A percentile compares a stretch with the other conserved stretches of the same genome.
These are phyloP conservation scores for Macrophomina tecta DNA, from an alignment of 2,329 filamentous ascomycete genomes.

Conservation along the genomic window DNA sequence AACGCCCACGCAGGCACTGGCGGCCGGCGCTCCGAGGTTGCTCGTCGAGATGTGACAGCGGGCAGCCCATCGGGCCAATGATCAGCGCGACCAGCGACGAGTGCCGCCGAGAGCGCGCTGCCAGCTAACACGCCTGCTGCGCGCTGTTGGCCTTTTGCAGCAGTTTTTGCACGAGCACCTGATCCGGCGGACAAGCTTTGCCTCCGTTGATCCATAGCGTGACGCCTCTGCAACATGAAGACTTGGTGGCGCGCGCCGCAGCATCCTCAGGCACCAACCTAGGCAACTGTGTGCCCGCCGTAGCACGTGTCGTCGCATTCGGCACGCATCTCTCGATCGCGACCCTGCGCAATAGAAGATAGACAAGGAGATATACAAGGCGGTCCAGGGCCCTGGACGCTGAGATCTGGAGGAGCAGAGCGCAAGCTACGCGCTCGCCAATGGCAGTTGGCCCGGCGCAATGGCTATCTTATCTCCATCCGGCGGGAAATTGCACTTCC, in stretches of 20 bases:
- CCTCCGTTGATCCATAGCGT: slow-evolving; percentile 16
- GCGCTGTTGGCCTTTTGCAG: not conserved
- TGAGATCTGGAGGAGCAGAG: not conserved
- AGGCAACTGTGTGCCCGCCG: not conserved
- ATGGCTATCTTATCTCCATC: slow-evolving; percentile 11
- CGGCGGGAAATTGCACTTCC: slow-evolving; percentile 17
- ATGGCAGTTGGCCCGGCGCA: not conserved
- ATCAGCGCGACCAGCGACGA: slow-evolving; percentile 13
- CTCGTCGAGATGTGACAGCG: not conserved
- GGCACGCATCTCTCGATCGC: not conserved
- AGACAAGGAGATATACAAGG: slow-evolving; percentile 9
- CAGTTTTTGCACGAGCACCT: slow-evolving; percentile 13
- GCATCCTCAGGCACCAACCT: not conserved
- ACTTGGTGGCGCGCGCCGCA: slow-evolving; percentile 3
- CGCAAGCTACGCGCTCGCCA: not conserved
- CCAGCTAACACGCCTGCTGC: not conserved
- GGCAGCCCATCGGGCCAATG: slow-evolving; percentile 13
- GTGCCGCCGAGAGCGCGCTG: slow-evolving; percentile 17
- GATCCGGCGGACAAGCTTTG: slow-evolving; percentile 18
- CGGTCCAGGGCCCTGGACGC: not conserved
- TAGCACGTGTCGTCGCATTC: not conserved
- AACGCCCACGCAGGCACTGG: slow-evolving; percentile 4
- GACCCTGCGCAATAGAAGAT: not conserved
- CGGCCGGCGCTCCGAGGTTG: not conserved
- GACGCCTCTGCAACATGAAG: slow-evolving; percentile 6